Evolutionary conservation across 73 alveolate genomes (phyloP).

Genomic region (Tetrahymena borealis): DNA sequence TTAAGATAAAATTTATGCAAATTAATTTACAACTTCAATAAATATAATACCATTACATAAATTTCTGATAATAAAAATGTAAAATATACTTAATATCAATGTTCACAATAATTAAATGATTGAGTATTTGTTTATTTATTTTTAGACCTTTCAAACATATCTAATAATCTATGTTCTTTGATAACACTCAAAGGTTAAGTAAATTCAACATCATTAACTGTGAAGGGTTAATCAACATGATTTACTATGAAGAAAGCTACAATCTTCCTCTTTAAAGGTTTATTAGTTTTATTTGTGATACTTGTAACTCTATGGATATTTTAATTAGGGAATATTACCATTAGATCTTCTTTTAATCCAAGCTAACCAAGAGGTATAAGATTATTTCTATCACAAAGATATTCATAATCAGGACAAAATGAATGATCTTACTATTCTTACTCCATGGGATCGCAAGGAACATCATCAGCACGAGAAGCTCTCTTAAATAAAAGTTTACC

Average conservation of each 20-base stretch:
- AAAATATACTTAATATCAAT: background rate
- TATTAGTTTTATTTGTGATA: background rate
- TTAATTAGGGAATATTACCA: background rate
- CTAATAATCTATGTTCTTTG: background rate
- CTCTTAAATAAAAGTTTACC: background rate
- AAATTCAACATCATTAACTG: background rate
- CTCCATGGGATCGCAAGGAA: background rate
- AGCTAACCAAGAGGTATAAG: background rate
- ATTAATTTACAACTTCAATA: no score
- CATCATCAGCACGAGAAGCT: background rate
- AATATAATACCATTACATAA: no score
- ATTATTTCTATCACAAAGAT: background rate
- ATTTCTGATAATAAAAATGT: no score
- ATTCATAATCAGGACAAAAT: background rate
- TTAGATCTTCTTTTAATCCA: background rate
- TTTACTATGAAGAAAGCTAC: background rate
- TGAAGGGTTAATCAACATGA: background rate
- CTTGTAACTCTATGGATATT: background rate
- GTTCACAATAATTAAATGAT: background rate
- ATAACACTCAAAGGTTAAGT: background rate
- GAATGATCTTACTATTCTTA: background rate
- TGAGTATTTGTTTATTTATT: background rate
- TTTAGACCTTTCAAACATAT: background rate
- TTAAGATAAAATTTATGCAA: no score
- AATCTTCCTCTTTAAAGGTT: background rate